Evolutionary conservation across 1,284 basidiomycete genomes (phyloP).

Genomic region (Moniliella sp.): DNA sequence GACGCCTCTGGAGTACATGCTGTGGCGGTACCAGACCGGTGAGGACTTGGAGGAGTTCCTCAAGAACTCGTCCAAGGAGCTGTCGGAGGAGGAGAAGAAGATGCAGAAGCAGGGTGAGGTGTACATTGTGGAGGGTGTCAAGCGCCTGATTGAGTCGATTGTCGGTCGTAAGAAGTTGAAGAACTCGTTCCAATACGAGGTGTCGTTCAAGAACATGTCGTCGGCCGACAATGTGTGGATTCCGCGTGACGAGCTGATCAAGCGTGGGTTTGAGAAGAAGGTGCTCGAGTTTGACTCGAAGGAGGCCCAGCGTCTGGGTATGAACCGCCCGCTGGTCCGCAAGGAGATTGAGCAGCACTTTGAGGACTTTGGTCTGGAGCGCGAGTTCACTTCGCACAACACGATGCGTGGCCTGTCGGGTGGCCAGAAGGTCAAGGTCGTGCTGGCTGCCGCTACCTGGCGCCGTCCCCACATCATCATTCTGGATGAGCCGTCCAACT

Average conservation of each 20-base stretch:
- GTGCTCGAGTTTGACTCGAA: constrained; percentile 26
- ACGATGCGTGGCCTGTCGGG: constrained; percentile 34
- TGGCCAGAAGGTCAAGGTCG: constrained; percentile 35
- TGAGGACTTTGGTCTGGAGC: constrained; percentile 32
- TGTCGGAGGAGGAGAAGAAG: constrained; percentile 21
- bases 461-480: constrained; percentile 33
- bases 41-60: constrained; percentile 34
- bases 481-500: constrained; percentile 33
- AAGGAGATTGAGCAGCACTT: constrained; percentile 34
- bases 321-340: constrained; percentile 30
- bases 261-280: constrained; percentile 28
- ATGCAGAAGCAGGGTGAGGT: constrained; percentile 31
- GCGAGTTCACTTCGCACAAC: constrained; percentile 34
- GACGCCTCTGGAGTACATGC: constrained; percentile 34
- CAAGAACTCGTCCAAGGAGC: constrained; percentile 21
- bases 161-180: constrained; percentile 33
- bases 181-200: constrained; percentile 35
- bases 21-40: constrained; percentile 35
- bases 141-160: constrained; percentile 32
- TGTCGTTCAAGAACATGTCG: constrained; percentile 33
- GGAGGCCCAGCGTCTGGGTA: constrained; percentile 29
- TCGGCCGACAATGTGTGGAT: constrained; percentile 32
- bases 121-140: constrained; percentile 29
- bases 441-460: constrained; percentile 32
- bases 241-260: constrained; percentile 27